phyloP scores from a whole-genome alignment of 164 flowering plant species.

The Stephania yunnanensis region DNA sequence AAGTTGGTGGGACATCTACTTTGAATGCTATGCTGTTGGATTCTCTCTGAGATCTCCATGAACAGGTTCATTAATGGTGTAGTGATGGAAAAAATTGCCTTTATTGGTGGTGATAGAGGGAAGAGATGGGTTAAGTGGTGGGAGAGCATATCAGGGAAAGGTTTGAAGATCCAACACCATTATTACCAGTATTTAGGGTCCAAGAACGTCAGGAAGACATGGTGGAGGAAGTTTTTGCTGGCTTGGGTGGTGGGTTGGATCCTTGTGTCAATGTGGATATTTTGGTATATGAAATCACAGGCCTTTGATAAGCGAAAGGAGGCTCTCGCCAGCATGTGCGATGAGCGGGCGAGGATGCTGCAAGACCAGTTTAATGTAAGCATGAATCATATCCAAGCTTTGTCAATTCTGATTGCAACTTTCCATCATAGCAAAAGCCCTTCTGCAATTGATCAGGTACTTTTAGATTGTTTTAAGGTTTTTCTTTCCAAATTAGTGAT shows the following conservation, averaged over 20 bases:
- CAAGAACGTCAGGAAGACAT: constrained; percentile 36
- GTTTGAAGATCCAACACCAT: constrained; percentile 41
- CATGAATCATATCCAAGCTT: constrained; percentile 89
- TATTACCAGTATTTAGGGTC: constrained; percentile 43
- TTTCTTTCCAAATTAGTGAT: too few relatives aligned
- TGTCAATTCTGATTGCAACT: constrained; percentile 77
- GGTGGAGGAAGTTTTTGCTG: constrained; percentile 55
- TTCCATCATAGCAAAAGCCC: constrained; percentile 81
- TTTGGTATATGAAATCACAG: constrained; percentile 55
- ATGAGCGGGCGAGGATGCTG: constrained; percentile 86
- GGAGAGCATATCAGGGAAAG: constrained; percentile 41
- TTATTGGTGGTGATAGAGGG: constrained; percentile 35
- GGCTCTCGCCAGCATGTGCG: constrained; percentile 78
- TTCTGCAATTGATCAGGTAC: constrained; percentile 91
- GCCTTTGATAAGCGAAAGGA: constrained; percentile 75
- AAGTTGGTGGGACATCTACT: constrained; percentile 21
- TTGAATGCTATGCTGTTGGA: constrained; percentile 57
- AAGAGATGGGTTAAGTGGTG: constrained; percentile 43
- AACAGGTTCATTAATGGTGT: constrained; percentile 56
- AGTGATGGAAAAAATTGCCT: constrained; percentile 40
- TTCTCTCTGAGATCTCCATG: constrained; percentile 49
- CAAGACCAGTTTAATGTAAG: constrained; percentile 96
- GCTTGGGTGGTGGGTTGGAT: constrained; percentile 49
- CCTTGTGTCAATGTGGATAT: constrained; percentile 38
- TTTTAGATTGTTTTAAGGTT: not conserved